Conservation (phyloP, 2,329 filamentous ascomycete genomes). For the Calonectria ilicicola region DNA sequence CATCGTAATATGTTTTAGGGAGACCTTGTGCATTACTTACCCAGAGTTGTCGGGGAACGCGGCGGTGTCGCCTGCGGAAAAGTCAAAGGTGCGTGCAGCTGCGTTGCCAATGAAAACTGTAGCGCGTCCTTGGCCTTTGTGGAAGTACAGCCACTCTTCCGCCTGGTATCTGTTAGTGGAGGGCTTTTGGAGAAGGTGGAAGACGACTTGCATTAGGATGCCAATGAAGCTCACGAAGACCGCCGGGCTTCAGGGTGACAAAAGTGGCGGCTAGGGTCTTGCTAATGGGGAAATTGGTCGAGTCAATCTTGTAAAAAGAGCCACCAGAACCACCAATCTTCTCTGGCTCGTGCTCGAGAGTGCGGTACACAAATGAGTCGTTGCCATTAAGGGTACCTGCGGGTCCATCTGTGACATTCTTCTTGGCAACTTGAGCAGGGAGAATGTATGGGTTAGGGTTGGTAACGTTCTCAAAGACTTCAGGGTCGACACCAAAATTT, state of each 20-base stretch:
- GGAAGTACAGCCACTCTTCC: conserved; percentile 80
- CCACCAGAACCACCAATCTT: conserved; percentile 72
- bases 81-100: conserved; percentile 75
- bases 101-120: conserved; percentile 74
- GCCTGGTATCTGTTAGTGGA: conserved; percentile 54
- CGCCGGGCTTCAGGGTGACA: conserved; percentile 72
- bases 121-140: conserved; percentile 69
- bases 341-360: conserved; percentile 66
- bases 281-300: conserved; percentile 73
- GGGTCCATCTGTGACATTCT: conserved; percentile 51
- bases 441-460: conserved; percentile 71
- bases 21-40: conserved; percentile 45
- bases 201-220: conserved; percentile 67
- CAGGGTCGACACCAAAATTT: conserved; percentile 74
- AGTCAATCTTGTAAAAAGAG: conserved; percentile 73
- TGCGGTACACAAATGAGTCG: conserved; percentile 72
- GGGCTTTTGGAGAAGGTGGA: not conserved
- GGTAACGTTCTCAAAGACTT: conserved; percentile 70
- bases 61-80: conserved; percentile 74
- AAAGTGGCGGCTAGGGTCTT: conserved; percentile 75
- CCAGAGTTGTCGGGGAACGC: conserved; percentile 75
- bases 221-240: conserved; percentile 76
- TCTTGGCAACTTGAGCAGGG: conserved; percentile 64
- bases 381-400: conserved; percentile 65
- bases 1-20: not conserved